Evolutionary conservation across 345 rosid genomes (phyloP).

Genomic region (Salix udensis): DNA sequence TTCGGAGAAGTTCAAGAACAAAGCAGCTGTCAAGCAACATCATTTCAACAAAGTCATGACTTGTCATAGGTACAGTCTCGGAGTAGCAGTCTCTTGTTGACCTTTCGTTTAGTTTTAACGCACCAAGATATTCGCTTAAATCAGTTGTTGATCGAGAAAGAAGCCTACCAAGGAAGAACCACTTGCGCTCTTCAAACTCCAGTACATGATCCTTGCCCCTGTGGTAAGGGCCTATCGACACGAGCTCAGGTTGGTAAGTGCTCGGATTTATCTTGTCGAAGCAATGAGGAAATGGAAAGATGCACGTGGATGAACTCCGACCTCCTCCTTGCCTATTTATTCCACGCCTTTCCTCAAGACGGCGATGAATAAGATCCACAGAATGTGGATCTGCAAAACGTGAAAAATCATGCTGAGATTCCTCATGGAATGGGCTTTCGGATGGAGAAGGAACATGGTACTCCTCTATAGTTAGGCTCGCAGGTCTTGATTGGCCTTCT

Average conservation of each 20-base stretch:
- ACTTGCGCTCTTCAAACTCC: conserved; percentile 8
- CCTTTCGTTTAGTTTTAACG: background rate
- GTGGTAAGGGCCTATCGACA: conserved; percentile 24
- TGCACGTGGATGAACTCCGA: background rate
- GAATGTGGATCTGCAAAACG: background rate
- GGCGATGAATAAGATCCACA: background rate
- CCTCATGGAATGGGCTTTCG: background rate
- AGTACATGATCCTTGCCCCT: conserved; percentile 1
- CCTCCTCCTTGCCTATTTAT: background rate
- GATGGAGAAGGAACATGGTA: background rate
- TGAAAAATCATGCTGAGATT: background rate
- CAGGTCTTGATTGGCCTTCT: background rate
- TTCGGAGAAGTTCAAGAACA: conserved; percentile 11
- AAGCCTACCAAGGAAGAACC: conserved; percentile 10
- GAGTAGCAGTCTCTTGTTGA: conserved; percentile 3
- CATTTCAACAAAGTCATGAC: conserved; percentile 13
- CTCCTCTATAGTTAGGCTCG: background rate
- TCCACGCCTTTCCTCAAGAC: background rate
- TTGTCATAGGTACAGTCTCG: background rate
- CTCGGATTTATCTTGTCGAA: background rate
- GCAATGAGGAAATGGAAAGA: background rate
- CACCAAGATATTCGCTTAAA: background rate
- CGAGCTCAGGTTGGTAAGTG: conserved; percentile 9
- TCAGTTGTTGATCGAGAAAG: conserved; percentile 2
- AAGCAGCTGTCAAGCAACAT: conserved; percentile 29